phyloP scores from a whole-genome alignment of 192 early-diverging fungal genomes.

The Thoreauomyces humboldtii region DNA sequence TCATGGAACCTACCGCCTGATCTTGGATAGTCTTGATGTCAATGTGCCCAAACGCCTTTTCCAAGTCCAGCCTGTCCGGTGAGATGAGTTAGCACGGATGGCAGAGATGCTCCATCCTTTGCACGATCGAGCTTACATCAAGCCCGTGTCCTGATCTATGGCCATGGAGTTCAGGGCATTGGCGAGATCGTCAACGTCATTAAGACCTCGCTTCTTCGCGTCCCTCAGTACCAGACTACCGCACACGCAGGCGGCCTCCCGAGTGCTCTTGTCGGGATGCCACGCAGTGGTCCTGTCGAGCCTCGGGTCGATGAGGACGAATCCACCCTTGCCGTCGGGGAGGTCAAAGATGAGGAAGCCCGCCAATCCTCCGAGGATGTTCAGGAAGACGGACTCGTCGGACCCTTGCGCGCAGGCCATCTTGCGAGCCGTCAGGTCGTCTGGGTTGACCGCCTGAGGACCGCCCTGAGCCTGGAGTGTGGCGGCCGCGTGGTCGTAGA shows the following conservation, averaged over 20 bases:
- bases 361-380: slow-evolving; percentile 16
- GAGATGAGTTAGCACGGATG: no score
- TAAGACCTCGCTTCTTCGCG: slow-evolving; percentile 14
- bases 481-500: slow-evolving; percentile 4
- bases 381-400: slow-evolving; percentile 16
- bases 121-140: no score
- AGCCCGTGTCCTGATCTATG: slow-evolving; percentile 20
- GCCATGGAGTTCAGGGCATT: slow-evolving; percentile 27
- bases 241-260: slow-evolving; percentile 28
- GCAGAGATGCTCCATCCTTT: no score
- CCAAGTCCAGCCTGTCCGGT: no score
- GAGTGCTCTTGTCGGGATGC: slow-evolving; percentile 16
- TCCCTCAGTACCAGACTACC: slow-evolving; percentile 23
- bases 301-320: slow-evolving; percentile 26
- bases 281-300: slow-evolving; percentile 26
- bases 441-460: slow-evolving; percentile 22
- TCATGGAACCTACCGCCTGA: no score
- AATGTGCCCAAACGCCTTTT: slow-evolving; percentile 19
- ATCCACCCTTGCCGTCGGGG: slow-evolving; percentile 24
- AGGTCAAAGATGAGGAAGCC: slow-evolving; percentile 27
- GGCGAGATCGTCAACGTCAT: slow-evolving; percentile 26
- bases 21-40: no score
- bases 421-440: slow-evolving; percentile 18
- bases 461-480: slow-evolving; percentile 12
- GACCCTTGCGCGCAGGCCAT: slow-evolving; percentile 1